Conservation (phyloP, 495 filamentous ascomycete species). For the Astrothelium macrocarpum region DNA sequence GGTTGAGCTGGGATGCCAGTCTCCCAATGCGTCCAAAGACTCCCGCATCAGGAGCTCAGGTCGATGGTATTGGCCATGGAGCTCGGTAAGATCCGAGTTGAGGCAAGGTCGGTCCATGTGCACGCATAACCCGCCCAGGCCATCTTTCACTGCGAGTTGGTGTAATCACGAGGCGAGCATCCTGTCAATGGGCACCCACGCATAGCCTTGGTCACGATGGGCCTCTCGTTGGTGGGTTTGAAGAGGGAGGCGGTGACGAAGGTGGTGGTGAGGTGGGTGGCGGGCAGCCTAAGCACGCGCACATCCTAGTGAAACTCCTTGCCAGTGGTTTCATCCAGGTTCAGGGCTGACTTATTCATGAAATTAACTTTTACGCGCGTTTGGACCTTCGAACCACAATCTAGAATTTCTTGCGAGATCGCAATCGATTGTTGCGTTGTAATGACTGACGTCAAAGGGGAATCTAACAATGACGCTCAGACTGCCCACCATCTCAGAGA, state of each 20-base stretch:
- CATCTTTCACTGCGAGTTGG: not conserved
- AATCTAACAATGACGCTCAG: not conserved
- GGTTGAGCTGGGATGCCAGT: not conserved
- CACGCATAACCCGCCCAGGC: not conserved
- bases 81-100: not conserved
- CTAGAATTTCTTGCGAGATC: not conserved
- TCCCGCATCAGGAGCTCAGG: not conserved
- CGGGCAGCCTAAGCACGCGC: not conserved
- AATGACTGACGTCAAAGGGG: constrained; percentile 2
- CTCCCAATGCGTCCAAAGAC: not conserved
- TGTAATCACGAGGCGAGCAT: not conserved
- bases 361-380: not conserved
- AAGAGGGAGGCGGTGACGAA: not conserved
- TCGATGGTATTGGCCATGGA: not conserved
- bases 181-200: not conserved
- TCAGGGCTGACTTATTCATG: not conserved
- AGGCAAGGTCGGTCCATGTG: not conserved
- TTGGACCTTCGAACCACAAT: not conserved
- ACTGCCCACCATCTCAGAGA: not conserved
- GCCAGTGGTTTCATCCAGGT: not conserved
- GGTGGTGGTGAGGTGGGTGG: not conserved
- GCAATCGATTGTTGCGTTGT: not conserved
- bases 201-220: not conserved
- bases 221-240: not conserved
- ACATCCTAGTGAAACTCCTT: not conserved